Evolutionary conservation across 2,329 filamentous ascomycete genomes (phyloP).

Genomic region (Onygenales sp.): DNA sequence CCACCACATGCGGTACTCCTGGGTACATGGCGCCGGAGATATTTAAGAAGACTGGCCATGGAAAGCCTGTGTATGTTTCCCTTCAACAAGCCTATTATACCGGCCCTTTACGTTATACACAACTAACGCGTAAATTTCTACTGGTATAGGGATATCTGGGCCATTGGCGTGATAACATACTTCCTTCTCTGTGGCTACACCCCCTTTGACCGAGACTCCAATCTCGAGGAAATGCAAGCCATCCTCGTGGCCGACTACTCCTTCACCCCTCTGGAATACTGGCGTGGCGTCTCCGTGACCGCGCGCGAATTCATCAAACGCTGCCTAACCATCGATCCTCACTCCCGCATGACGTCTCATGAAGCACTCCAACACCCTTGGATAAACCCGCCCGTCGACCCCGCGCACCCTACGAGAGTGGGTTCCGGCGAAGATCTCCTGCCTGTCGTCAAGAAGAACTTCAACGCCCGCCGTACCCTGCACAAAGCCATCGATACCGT

Average conservation of each 20-base stretch:
- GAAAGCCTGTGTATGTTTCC: constrained; percentile 72
- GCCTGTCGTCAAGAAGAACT: constrained; percentile 60
- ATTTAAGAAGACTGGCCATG: constrained; percentile 96
- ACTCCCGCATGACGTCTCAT: constrained; percentile 82
- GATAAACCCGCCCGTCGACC: constrained; percentile 49
- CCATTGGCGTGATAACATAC: constrained; percentile 96
- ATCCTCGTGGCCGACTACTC: constrained; percentile 94
- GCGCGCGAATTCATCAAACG: constrained; percentile 87
- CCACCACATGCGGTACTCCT: constrained; percentile 93
- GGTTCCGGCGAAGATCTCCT: constrained; percentile 46
- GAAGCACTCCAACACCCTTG: constrained; percentile 58
- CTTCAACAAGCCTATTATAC: background rate
- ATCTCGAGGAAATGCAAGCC: constrained; percentile 98
- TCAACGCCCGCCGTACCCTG: constrained; percentile 55
- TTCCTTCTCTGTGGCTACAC: constrained; percentile 97
- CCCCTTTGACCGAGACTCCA: constrained; percentile 92
- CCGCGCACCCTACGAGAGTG: constrained; percentile 23
- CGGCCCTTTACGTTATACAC: background rate
- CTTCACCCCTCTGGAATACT: constrained; percentile 91
- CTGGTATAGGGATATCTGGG: constrained; percentile 70
- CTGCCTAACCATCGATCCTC: constrained; percentile 85
- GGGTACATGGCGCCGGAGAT: constrained; percentile 99
- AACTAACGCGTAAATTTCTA: background rate
- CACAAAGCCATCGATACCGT: constrained; percentile 62
- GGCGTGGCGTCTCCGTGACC: constrained; percentile 78